Evolutionary conservation across 768 basidiomycete genomes (phyloP).

Genomic region (Termitomyces titanicus): DNA sequence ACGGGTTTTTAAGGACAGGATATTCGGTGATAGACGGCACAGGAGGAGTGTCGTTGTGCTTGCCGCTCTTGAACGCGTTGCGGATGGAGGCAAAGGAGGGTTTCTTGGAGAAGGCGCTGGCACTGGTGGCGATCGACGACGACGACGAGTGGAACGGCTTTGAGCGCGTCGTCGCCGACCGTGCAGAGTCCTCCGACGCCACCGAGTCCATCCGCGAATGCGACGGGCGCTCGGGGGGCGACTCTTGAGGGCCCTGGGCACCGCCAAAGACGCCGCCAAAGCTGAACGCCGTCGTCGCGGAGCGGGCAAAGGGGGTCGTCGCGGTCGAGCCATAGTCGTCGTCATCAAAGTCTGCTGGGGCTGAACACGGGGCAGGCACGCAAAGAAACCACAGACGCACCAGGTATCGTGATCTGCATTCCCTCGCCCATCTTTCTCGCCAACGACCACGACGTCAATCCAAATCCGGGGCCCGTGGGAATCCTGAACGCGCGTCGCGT

Average conservation of each 20-base stretch:
- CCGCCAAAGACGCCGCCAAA: constrained; percentile 39
- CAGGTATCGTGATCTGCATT: constrained; percentile 66
- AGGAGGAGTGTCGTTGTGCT: constrained; percentile 65
- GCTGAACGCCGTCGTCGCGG: constrained; percentile 39
- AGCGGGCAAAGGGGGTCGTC: constrained; percentile 69
- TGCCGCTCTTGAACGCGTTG: constrained; percentile 79
- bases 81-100: constrained; percentile 83
- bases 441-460: too few relatives aligned
- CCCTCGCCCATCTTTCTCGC: constrained; percentile 46
- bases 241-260: constrained; percentile 57
- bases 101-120: constrained; percentile 71
- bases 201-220: constrained; percentile 78
- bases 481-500: constrained; percentile 53
- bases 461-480: constrained; percentile 27
- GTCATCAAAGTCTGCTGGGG: constrained; percentile 62
- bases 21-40: constrained; percentile 70
- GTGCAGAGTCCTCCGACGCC: constrained; percentile 71
- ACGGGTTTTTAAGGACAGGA: constrained; percentile 75
- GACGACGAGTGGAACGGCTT: constrained; percentile 71
- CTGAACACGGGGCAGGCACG: constrained; percentile 5
- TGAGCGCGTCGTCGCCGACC: constrained; percentile 52
- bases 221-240: constrained; percentile 55
- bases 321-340: constrained; percentile 58
- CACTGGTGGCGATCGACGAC: constrained; percentile 58
- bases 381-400: constrained; percentile 28